These are phyloP conservation scores for Globisporangium middletonii DNA, from an alignment of 352 stramenopile genomes.

Conservation along the genomic window DNA sequence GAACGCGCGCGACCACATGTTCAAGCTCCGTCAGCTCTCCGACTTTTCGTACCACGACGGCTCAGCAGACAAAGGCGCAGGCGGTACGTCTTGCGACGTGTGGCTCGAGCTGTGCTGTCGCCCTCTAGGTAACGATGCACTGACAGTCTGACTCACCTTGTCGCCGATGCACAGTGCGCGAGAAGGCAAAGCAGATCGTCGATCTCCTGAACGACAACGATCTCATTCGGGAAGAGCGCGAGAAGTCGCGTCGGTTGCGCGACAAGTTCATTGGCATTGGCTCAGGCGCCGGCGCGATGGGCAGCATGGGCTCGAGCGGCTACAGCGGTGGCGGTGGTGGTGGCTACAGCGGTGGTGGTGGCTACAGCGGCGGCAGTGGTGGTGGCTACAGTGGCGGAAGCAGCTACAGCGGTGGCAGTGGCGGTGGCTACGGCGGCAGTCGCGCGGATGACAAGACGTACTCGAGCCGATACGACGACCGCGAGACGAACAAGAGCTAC, in stretches of 20 bases:
- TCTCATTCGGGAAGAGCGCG: slow-evolving; percentile 80
- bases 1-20: slow-evolving; percentile 94
- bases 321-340: slow-evolving; percentile 14
- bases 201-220: slow-evolving; percentile 88
- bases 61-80: slow-evolving; percentile 77
- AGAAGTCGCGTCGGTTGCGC: slow-evolving; percentile 77
- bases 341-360: slow-evolving; percentile 16
- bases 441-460: slow-evolving; percentile 19
- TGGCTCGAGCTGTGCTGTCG: background rate
- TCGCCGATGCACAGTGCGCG: slow-evolving; percentile 42
- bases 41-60: slow-evolving; percentile 89
- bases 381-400: slow-evolving; percentile 31
- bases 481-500: slow-evolving; percentile 51
- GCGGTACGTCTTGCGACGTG: slow-evolving; percentile 27
- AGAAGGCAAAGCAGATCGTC: slow-evolving; percentile 87
- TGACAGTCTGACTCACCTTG: background rate
- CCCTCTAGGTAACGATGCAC: too few species aligned
- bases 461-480: slow-evolving; percentile 45
- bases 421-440: slow-evolving; percentile 13
- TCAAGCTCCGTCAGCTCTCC: slow-evolving; percentile 82
- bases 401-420: slow-evolving; percentile 26
- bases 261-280: slow-evolving; percentile 89
- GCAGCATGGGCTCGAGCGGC: slow-evolving; percentile 19
- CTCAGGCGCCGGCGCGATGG: slow-evolving; percentile 34
- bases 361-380: slow-evolving; percentile 12